These are phyloP conservation scores for Cymbopogon citratus DNA, from an alignment of 176 grass and related monocot species.

Conservation along the genomic window DNA sequence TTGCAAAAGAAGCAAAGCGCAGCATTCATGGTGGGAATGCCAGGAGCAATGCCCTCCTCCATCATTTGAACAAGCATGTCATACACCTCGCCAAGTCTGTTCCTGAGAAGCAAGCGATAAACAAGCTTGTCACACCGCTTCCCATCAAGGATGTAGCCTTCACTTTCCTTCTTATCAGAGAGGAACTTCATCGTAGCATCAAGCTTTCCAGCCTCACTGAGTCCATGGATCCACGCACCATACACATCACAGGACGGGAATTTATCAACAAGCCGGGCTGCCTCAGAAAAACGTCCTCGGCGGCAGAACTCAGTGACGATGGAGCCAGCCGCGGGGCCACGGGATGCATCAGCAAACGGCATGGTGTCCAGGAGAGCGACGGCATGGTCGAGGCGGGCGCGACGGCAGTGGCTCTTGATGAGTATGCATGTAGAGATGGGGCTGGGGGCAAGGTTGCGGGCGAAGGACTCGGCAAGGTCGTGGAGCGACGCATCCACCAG, in stretches of 20 bases:
- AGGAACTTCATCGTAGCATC: slow-evolving; percentile 62
- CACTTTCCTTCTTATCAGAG: slow-evolving; percentile 56
- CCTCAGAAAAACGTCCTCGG: slow-evolving; percentile 34
- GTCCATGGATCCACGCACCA: slow-evolving; percentile 48
- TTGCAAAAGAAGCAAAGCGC: slow-evolving; percentile 95
- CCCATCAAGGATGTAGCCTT: slow-evolving; percentile 64
- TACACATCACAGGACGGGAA: slow-evolving; percentile 64
- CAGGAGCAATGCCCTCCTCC: slow-evolving; percentile 80
- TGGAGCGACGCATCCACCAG: slow-evolving; percentile 79
- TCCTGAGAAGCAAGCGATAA: slow-evolving; percentile 45
- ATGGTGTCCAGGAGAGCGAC: slow-evolving; percentile 61
- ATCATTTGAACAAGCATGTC: slow-evolving; percentile 91
- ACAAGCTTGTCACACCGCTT: slow-evolving; percentile 51
- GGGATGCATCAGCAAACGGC: slow-evolving; percentile 20
- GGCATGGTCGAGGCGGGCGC: slow-evolving; percentile 38
- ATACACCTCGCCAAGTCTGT: slow-evolving; percentile 61
- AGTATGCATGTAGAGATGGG: slow-evolving; percentile 48
- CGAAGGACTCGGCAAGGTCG: slow-evolving; percentile 65
- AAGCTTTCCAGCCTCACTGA: slow-evolving; percentile 46
- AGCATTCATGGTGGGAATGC: slow-evolving; percentile 63
- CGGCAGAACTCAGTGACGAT: slow-evolving; percentile 50
- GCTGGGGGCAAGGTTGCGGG: slow-evolving; percentile 28
- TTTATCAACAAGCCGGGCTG: slow-evolving; percentile 52
- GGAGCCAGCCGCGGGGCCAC: slow-evolving; percentile 31
- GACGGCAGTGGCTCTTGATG: slow-evolving; percentile 69